Evolutionary conservation across 441 rosid genomes (phyloP).

Genomic region (Omphalea diandra): DNA sequence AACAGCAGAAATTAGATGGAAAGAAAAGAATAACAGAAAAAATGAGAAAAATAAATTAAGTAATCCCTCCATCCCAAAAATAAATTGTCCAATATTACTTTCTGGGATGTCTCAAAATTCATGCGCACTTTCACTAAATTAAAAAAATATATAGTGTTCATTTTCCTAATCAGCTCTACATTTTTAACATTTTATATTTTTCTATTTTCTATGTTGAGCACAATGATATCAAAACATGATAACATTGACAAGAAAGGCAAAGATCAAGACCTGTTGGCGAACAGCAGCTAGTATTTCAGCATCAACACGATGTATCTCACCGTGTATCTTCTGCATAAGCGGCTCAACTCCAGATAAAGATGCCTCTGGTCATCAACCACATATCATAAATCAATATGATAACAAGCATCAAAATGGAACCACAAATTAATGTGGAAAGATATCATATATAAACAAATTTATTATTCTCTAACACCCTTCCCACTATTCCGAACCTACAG

Average conservation of each 20-base stretch:
- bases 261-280: constrained; percentile 83
- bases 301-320: constrained; percentile 93
- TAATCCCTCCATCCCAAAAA: no score
- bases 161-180: no score
- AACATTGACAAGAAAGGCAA: constrained; percentile 1
- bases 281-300: constrained; percentile 93
- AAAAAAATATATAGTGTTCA: no score
- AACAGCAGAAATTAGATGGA: no score
- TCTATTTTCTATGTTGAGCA: not conserved
- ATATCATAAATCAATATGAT: constrained; percentile 15
- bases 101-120: no score
- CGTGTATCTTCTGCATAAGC: constrained; percentile 95
- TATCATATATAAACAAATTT: not conserved
- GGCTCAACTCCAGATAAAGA: constrained; percentile 98
- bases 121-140: no score
- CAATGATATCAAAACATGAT: not conserved
- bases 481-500: no score
- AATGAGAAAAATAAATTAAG: no score
- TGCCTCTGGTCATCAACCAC: constrained; percentile 68
- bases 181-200: not conserved
- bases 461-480: no score
- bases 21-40: no score
- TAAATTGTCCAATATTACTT: no score
- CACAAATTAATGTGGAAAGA: not conserved
- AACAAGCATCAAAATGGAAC: constrained; percentile 4